A percentile compares a stretch with the other conserved stretches of the same genome.
Evolutionary conservation across 2,329 filamentous ascomycete genomes (phyloP).

Genomic region (Fonsecaea erecta): DNA sequence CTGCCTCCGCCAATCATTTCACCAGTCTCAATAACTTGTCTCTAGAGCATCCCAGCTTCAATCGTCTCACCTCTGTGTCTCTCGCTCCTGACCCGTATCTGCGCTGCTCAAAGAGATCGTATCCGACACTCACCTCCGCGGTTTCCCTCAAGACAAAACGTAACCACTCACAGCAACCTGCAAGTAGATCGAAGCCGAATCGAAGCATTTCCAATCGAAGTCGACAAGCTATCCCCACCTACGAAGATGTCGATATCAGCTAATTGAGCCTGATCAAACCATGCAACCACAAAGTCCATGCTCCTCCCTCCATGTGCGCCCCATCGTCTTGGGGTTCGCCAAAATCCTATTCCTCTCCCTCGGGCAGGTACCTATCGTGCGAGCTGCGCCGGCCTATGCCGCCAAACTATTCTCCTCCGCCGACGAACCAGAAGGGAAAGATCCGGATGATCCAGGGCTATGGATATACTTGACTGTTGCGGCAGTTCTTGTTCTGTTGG

Average conservation of each 20-base stretch:
- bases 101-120: not conserved
- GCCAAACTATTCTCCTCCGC: conserved; percentile 32
- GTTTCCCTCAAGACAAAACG: not conserved
- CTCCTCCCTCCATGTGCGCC: conserved; percentile 45
- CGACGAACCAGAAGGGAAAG: conserved; percentile 51
- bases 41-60: not conserved
- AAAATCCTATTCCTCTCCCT: conserved; percentile 48
- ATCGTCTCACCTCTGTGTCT: not conserved
- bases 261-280: conserved; percentile 5
- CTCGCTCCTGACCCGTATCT: not conserved
- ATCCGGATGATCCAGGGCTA: conserved; percentile 66
- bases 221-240: not conserved
- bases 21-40: not conserved
- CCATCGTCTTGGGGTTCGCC: conserved; percentile 47
- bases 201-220: not conserved
- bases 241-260: conserved; percentile 21
- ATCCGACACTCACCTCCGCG: not conserved
- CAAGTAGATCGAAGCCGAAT: not conserved
- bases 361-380: conserved; percentile 46
- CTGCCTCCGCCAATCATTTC: not conserved
- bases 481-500: conserved; percentile 78
- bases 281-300: conserved; percentile 26
- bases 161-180: not conserved
- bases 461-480: conserved; percentile 84
- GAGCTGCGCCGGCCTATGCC: conserved; percentile 44